A percentile compares a stretch with the other conserved stretches of the same genome.
phyloP scores from a whole-genome alignment of 1,284 basidiomycete genomes.

The Cryptococcus maquisensis region DNA sequence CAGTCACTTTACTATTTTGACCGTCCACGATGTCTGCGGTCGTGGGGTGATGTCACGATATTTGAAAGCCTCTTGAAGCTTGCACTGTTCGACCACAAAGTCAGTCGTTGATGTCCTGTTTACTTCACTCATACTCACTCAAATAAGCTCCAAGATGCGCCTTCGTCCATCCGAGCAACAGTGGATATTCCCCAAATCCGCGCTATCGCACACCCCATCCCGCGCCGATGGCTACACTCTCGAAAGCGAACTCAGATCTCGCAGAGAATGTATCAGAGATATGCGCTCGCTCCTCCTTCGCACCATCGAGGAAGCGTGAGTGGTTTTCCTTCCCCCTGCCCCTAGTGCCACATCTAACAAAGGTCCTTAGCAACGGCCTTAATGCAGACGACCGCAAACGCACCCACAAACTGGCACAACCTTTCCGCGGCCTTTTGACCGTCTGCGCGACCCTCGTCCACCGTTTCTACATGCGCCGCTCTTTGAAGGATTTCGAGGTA shows the following conservation, averaged over 20 bases:
- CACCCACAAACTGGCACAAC: not conserved
- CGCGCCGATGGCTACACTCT: slow-evolving; percentile 22
- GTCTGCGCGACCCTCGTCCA: slow-evolving; percentile 87
- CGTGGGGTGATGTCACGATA: too few relatives aligned
- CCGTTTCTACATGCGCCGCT: slow-evolving; percentile 88
- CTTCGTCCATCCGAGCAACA: slow-evolving; percentile 29
- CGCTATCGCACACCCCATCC: slow-evolving; percentile 33
- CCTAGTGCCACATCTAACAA: not conserved
- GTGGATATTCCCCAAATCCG: slow-evolving; percentile 31
- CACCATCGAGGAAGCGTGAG: not conserved
- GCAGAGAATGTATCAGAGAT: slow-evolving; percentile 27
- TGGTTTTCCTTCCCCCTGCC: not conserved
- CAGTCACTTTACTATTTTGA: too few relatives aligned
- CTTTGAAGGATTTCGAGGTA: slow-evolving; percentile 71
- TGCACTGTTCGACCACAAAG: too few relatives aligned
- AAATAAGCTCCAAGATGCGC: too few relatives aligned
- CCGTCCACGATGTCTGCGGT: too few relatives aligned
- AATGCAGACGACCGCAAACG: not conserved
- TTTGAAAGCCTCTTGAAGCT: too few relatives aligned
- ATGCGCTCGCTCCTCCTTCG: slow-evolving; percentile 24
- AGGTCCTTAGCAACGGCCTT: not conserved
- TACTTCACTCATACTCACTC: too few relatives aligned
- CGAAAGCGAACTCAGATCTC: slow-evolving; percentile 27
- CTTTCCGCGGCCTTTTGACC: slow-evolving; percentile 53
- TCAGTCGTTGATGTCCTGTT: too few relatives aligned